Evolutionary conservation across 2,329 filamentous ascomycete species (phyloP).

Genomic region (Penicillium sp.): DNA sequence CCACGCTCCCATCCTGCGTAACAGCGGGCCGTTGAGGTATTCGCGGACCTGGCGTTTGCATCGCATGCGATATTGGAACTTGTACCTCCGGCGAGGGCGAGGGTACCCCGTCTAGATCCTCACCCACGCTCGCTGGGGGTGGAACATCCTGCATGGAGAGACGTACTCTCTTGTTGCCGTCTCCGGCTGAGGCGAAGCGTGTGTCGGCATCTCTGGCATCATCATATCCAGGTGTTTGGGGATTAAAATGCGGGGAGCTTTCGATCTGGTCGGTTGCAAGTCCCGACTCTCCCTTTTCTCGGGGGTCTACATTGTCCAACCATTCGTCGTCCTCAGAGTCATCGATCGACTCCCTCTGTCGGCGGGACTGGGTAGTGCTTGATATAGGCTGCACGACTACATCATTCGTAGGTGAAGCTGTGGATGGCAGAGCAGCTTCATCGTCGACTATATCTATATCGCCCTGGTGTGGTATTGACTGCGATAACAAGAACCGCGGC

Average conservation of each 20-base stretch:
- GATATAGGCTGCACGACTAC: constrained; percentile 3
- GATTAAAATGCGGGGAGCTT: constrained; percentile 12
- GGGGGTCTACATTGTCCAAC: background rate
- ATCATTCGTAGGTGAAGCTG: constrained; percentile 3
- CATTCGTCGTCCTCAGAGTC: constrained; percentile 20
- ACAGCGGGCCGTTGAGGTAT: constrained; percentile 3
- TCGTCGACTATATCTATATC: constrained; percentile 19
- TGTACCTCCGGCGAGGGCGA: constrained; percentile 16
- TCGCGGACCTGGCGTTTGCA: constrained; percentile 8
- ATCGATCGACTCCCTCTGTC: constrained; percentile 23
- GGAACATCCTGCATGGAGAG: constrained; percentile 13
- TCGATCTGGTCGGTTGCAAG: constrained; percentile 11
- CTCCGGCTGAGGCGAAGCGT: constrained; percentile 24
- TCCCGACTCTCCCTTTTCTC: background rate
- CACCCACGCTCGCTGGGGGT: background rate
- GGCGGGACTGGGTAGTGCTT: constrained; percentile 5
- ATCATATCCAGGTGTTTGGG: constrained; percentile 6
- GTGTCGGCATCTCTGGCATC: constrained; percentile 24
- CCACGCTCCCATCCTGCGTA: background rate
- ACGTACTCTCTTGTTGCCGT: constrained; percentile 30
- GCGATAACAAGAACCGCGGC: constrained; percentile 29
- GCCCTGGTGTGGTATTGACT: constrained; percentile 9
- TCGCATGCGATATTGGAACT: background rate
- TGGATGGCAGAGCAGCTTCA: constrained; percentile 11
- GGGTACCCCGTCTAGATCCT: constrained; percentile 5